Evolutionary conservation across 2,329 filamentous ascomycete species (phyloP), one percentile per base, ranked within the genome.

Genomic region (Ophiocordyceps camponoti-floridani): DNA sequence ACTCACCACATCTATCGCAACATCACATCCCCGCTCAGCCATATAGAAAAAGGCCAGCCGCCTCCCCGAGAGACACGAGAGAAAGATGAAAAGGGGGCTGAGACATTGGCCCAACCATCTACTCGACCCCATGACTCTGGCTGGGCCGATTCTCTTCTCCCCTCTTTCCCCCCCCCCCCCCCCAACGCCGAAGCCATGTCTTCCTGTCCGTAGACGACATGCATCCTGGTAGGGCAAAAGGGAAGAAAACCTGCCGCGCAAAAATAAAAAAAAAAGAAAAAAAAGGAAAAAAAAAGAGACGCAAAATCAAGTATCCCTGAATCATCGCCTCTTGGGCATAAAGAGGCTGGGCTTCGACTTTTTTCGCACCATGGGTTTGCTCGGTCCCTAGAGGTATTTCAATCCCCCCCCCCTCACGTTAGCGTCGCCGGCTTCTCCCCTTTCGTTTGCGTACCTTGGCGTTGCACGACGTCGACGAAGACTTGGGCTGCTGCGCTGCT

Each of bases 281-380:
- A 40, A 23, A 40, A 40, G 11, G 13, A 7, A 2, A n/a, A 42
- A 28, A 30, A 42, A 27, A 42, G 18, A 9, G 5, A 23, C 23
- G 23, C 12, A 40, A 40, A 7, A 23, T 23, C 23, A 23, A 23
- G 23, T 23, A 23, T 23, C 23, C 23, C 23, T 23, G 23, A 37
- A 38, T 48, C 19, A 54, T 30, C 50, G 48, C 46, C 49, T 54
- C 43, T 50, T 49, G 14, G 51, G 50, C 44, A 54, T 42, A 19
- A 54, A 54, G 4, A 54, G 28, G 46, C 47, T 53, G 12, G 51
- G 48, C 37, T 52, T 51, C 6, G 49, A 19, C 43, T 48, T 52
- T 35, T 28, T 42, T 37, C 50, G 44, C 26, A 44, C 40, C 3
- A 42, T 26, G 10, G 49, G 43, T 44, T 44, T 47, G 16, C 44